These are phyloP conservation scores for Starmerella etchellsii DNA, from an alignment of 805 yeast species.

Conservation along the genomic window DNA sequence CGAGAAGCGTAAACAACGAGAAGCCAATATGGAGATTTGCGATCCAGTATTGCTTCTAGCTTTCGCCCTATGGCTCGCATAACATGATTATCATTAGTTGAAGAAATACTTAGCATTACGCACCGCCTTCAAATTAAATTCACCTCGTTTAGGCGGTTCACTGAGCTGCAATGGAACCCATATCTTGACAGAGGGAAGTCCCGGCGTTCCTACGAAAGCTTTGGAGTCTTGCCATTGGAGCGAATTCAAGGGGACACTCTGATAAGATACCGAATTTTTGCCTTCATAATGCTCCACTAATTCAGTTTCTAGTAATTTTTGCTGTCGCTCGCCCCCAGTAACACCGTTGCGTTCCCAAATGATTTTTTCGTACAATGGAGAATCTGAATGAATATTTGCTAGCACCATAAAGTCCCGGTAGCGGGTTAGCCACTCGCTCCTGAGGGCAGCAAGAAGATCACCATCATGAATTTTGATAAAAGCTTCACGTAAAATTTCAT, in stretches of 20 bases:
- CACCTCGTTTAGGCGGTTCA: conserved; percentile 57
- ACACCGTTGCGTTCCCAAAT: conserved; percentile 26
- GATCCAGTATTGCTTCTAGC: conserved; percentile 15
- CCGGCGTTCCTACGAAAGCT: conserved; percentile 32
- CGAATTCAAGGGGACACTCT: conserved; percentile 28
- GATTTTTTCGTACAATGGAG: conserved; percentile 39
- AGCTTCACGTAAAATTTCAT: conserved; percentile 49
- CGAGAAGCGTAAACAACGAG: conserved; percentile 7
- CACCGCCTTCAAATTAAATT: conserved; percentile 56
- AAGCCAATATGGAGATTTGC: conserved; percentile 4
- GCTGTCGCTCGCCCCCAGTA: conserved; percentile 8
- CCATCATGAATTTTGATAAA: conserved; percentile 59
- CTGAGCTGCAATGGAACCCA: conserved; percentile 57
- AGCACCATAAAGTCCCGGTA: conserved; percentile 52
- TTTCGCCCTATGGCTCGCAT: background rate
- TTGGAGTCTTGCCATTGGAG: conserved; percentile 45
- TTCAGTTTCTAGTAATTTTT: conserved; percentile 60
- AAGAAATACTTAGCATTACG: conserved; percentile 65
- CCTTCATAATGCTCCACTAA: conserved; percentile 64
- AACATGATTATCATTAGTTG: conserved; percentile 5
- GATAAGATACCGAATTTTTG: conserved; percentile 68
- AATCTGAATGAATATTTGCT: conserved; percentile 37
- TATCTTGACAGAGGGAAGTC: conserved; percentile 22
- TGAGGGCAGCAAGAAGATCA: conserved; percentile 50
- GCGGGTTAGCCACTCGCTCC: conserved; percentile 61